Base-by-base conservation (phyloP, 805 yeast genomes). In the Torulaspora maleeae region DNA sequence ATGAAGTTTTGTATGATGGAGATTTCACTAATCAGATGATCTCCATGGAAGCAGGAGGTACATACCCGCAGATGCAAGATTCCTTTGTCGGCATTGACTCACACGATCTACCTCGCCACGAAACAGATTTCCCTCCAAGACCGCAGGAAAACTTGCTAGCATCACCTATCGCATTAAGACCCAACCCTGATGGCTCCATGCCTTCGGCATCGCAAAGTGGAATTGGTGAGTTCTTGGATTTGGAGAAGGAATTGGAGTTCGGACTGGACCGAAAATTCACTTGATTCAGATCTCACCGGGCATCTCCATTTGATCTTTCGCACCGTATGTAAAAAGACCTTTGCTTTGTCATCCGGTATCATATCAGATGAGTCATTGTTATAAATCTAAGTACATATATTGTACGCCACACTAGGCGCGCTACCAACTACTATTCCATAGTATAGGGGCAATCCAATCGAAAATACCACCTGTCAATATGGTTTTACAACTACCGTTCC, bases 221-320 rank as follows among this genome's bases (percentile, higher is more conserved):
- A 27, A 53, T 54, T 30, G 53, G 55, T 44, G 56, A 54, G 6
- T 59, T 70, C 30, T 59, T 70, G 27, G 83, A 78, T 43, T 60
- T 82, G 35, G 89, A 82, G 53, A 77, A 73, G 49, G 89, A 83
- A 51, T 60, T 82, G 54, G 86, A 80, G 50, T 82, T 74, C 60
- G 88, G 88, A 1, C 61, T 82, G 36, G 88, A 83, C 63, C 76
- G 83, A 36, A 72, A 68, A 36, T 60, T 48, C 33, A 35, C 44
- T n/a, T 47, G 38, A 12, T 28, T 37, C 41, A 6, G 17, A 11
- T 38, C 20, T 17, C 41, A 20, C 8, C 15, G 9, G 17, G 11
- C 11, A 13, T 28, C 27, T 35, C n/a, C 27, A 35, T 12, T 2
- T n/a, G n/a, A 8, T n/a, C 17, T 7, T 6, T 12, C 20, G 17